Percentiles rank a stretch among this genome's conserved stretches.
These are phyloP conservation scores for Cordyceps fumosorosea DNA, from an alignment of 2,329 filamentous ascomycete genomes.

Conservation along the genomic window DNA sequence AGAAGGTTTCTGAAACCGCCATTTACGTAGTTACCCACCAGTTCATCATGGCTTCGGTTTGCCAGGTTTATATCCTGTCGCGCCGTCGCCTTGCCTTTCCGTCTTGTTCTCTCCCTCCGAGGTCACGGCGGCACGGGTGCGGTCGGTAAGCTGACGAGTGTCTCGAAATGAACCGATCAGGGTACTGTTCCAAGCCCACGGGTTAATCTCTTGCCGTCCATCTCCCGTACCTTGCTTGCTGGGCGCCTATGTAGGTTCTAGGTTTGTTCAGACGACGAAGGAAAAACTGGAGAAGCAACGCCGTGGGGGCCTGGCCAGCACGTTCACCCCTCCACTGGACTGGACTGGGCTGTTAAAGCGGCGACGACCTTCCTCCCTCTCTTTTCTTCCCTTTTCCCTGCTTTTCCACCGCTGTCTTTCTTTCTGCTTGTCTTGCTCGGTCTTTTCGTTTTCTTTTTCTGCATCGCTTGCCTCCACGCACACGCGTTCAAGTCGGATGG, in stretches of 20 bases:
- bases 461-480: too few species aligned
- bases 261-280: not conserved
- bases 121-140: too few species aligned
- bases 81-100: not conserved
- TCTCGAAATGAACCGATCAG: not conserved
- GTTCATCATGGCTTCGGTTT: not conserved
- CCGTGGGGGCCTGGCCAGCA: not conserved
- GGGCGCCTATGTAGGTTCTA: too few species aligned
- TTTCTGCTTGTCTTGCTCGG: not conserved
- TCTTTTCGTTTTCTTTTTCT: not conserved
- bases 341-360: slow-evolving; percentile 1
- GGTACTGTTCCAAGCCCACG: too few species aligned
- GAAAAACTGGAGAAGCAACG: not conserved
- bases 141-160: too few species aligned
- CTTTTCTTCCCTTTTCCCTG: not conserved
- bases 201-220: too few species aligned
- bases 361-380: not conserved
- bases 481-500: too few species aligned
- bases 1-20: not conserved
- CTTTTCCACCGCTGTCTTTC: not conserved
- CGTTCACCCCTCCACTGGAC: not conserved
- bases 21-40: too few species aligned
- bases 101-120: not conserved
- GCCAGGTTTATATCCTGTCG: not conserved
- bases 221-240: too few species aligned